Conservation (phyloP, 1,284 basidiomycete species). For the Cutaneotrichosporon cavernicola region DNA sequence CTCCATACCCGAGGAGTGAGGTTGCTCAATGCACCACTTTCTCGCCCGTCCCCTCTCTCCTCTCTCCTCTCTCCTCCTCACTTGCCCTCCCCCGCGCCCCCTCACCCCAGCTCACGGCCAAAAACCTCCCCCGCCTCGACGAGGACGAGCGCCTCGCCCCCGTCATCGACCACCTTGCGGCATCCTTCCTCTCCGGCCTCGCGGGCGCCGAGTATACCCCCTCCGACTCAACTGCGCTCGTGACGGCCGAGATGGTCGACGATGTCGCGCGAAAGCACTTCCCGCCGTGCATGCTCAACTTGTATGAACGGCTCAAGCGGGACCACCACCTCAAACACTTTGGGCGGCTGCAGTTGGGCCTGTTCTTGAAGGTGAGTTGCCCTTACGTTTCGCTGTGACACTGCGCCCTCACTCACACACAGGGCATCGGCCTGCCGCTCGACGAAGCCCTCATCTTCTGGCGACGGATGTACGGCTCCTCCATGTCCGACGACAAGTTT, state of each 20-base stretch:
- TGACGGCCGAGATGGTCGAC: conserved; percentile 93
- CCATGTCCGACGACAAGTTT: conserved; percentile 89
- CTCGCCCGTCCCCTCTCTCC: too few species aligned
- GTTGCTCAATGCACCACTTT: too few species aligned
- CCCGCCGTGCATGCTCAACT: conserved; percentile 91
- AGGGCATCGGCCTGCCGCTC: conserved; percentile 90
- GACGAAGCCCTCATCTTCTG: conserved; percentile 95
- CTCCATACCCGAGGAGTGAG: neutral
- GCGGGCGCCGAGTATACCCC: conserved; percentile 53
- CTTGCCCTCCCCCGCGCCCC: neutral
- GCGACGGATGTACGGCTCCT: conserved; percentile 74
- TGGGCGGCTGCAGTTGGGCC: conserved; percentile 84
- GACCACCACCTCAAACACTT: conserved; percentile 91
- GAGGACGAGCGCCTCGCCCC: conserved; percentile 91
- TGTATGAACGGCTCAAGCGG: conserved; percentile 74
- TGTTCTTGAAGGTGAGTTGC: conserved; percentile 82
- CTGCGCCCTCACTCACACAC: conserved; percentile 20
- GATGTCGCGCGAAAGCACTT: conserved; percentile 83
- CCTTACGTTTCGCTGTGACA: too few species aligned
- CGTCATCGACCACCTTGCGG: conserved; percentile 86
- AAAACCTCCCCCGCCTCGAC: conserved; percentile 86
- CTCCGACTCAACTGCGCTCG: conserved; percentile 56
- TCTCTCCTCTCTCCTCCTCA: too few species aligned
- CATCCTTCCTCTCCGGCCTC: conserved; percentile 90
- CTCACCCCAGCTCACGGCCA: conserved; percentile 69